phyloP scores from a whole-genome alignment of 176 grass and related monocot genomes.

The Hyparrhenia diplandra region DNA sequence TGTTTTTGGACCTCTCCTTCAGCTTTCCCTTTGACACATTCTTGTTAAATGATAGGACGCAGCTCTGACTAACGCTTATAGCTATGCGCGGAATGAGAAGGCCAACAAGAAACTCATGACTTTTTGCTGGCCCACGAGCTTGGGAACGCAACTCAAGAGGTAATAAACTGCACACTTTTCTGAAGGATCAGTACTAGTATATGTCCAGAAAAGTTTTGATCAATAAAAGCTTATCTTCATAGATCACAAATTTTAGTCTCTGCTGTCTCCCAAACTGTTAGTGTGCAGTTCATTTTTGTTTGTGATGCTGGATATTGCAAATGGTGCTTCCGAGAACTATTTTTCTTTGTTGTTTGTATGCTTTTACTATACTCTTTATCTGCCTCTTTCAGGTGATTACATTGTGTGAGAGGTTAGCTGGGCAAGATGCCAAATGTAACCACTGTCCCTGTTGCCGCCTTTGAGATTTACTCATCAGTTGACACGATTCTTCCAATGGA shows the following conservation, averaged over 20 bases:
- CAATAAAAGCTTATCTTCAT: slow-evolving; percentile 5
- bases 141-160: slow-evolving; percentile 99
- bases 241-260: neutral
- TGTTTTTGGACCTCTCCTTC: slow-evolving; percentile 4
- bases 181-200: slow-evolving; percentile 3
- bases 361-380: neutral
- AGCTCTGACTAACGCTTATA: slow-evolving; percentile 86
- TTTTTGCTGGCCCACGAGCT: slow-evolving; percentile 94
- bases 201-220: neutral
- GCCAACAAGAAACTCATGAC: slow-evolving; percentile 67
- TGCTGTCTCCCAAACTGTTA: slow-evolving; percentile 1
- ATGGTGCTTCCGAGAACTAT: slow-evolving; percentile 19
- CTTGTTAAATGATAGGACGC: slow-evolving; percentile 59
- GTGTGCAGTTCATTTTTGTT: slow-evolving; percentile 5
- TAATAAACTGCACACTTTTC: slow-evolving; percentile 27
- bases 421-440: slow-evolving; percentile 98
- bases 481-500: slow-evolving; percentile 95
- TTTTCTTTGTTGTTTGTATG: neutral
- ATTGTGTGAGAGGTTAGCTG: slow-evolving; percentile 88
- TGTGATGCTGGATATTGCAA: slow-evolving; percentile 2
- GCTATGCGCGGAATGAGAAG: slow-evolving; percentile 86
- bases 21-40: slow-evolving; percentile 29
- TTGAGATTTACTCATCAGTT: slow-evolving; percentile 97
- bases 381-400: slow-evolving; percentile 76
- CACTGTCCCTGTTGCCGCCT: slow-evolving; percentile 84